Percentiles rank a stretch among this genome's conserved stretches.
Conservation (phyloP, 2,329 filamentous ascomycete species). For the Hypoxylon sp. region DNA sequence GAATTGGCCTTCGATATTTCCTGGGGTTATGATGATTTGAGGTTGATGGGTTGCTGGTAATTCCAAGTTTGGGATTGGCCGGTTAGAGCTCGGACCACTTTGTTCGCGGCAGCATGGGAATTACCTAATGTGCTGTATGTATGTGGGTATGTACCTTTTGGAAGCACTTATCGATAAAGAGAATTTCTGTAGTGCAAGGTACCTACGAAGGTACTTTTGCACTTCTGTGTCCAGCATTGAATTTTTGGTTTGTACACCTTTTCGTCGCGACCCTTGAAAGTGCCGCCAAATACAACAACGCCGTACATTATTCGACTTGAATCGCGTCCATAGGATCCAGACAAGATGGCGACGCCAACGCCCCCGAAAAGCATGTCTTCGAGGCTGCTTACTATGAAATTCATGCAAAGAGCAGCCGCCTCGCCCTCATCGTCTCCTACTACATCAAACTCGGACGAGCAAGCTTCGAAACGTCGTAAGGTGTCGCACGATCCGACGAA, state of each 20-base stretch:
- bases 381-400: slow-evolving; percentile 93
- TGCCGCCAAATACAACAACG: background rate
- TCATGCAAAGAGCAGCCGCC: slow-evolving; percentile 90
- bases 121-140: background rate
- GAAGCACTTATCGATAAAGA: background rate
- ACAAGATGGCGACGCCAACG: slow-evolving; percentile 65
- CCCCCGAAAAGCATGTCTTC: slow-evolving; percentile 84
- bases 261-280: slow-evolving; percentile 1
- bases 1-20: slow-evolving; percentile 39
- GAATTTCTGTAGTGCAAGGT: background rate
- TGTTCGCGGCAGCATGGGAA: background rate
- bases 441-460: slow-evolving; percentile 64
- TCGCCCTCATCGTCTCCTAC: slow-evolving; percentile 64
- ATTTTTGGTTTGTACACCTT: background rate
- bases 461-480: slow-evolving; percentile 75
- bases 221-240: background rate
- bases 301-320: background rate
- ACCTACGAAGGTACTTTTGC: background rate
- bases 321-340: background rate
- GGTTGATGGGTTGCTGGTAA: slow-evolving; percentile 42
- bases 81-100: slow-evolving; percentile 45
- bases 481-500: slow-evolving; percentile 55
- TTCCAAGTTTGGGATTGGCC: slow-evolving; percentile 35
- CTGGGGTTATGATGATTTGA: slow-evolving; percentile 30
- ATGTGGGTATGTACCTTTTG: too few species aligned